phyloP scores from a whole-genome alignment of 371 early-diverging fungal species.

The Mortierella sp. region DNA sequence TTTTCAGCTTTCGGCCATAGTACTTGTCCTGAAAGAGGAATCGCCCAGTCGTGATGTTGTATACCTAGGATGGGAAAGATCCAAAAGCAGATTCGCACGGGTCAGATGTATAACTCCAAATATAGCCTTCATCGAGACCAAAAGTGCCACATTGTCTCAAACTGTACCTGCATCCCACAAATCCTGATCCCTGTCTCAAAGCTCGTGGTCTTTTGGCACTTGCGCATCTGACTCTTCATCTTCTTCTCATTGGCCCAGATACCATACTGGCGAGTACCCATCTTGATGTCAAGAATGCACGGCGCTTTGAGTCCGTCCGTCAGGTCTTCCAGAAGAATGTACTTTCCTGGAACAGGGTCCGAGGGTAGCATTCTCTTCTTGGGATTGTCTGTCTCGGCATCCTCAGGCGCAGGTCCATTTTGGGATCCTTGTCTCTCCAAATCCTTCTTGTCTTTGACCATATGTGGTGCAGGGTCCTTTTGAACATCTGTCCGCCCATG shows the following conservation, averaged over 20 bases:
- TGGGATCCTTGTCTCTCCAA: conserved; percentile 16
- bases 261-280: conserved; percentile 98
- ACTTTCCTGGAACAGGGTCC: conserved; percentile 66
- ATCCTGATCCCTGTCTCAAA: conserved; percentile 91
- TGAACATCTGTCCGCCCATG: conserved; percentile 19
- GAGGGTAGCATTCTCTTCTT: conserved; percentile 50
- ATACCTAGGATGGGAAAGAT: conserved; percentile 68
- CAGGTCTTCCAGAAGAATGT: conserved; percentile 92
- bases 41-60: conserved; percentile 71
- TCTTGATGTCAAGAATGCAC: conserved; percentile 96
- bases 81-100: too few relatives aligned
- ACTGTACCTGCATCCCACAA: conserved; percentile 95
- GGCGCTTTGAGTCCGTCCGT: conserved; percentile 89
- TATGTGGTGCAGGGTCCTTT: conserved; percentile 11
- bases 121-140: too few relatives aligned
- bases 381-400: neutral
- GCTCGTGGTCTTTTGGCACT: conserved; percentile 92
- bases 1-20: conserved; percentile 85
- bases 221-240: conserved; percentile 84
- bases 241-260: conserved; percentile 87
- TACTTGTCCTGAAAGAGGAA: conserved; percentile 93
- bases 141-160: neutral
- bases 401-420: conserved; percentile 47
- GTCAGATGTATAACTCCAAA: too few relatives aligned
- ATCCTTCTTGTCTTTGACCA: conserved; percentile 27